phyloP scores from a whole-genome alignment of 2,329 filamentous ascomycete species.

The Aspergillus calidoustus region DNA sequence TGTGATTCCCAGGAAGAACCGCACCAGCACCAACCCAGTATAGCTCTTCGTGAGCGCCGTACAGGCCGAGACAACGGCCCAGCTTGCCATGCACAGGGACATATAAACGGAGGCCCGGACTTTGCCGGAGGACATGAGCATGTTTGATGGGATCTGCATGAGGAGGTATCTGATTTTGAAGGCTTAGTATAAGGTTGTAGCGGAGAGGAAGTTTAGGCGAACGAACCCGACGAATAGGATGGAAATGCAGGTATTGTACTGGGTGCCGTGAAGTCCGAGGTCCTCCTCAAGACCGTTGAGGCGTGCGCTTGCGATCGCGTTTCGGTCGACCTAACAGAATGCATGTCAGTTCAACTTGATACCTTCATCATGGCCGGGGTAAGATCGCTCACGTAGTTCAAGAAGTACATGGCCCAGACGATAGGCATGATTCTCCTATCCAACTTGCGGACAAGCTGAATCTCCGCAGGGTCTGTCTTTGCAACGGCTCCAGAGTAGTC shows the following conservation, averaged over 20 bases:
- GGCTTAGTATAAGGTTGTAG: neutral
- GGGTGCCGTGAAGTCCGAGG: conserved; percentile 27
- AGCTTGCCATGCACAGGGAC: conserved; percentile 35
- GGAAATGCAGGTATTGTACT: conserved; percentile 35
- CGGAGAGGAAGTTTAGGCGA: neutral
- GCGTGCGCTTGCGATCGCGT: conserved; percentile 36
- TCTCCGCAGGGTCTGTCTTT: conserved; percentile 3
- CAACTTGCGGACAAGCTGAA: conserved; percentile 2
- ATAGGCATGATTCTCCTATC: conserved; percentile 10
- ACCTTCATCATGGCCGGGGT: neutral
- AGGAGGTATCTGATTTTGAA: conserved; percentile 8
- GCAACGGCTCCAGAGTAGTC: conserved; percentile 4
- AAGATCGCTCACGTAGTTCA: conserved; percentile 1
- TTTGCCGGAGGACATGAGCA: conserved; percentile 34
- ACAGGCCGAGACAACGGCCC: conserved; percentile 33
- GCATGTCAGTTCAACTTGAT: neutral
- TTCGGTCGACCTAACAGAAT: conserved; percentile 15
- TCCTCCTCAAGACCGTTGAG: conserved; percentile 30
- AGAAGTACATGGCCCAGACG: conserved; percentile 11
- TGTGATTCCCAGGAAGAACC: conserved; percentile 27
- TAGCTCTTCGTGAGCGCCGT: conserved; percentile 38
- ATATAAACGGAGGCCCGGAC: conserved; percentile 50
- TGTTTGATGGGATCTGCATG: conserved; percentile 25
- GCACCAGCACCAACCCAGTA: neutral
- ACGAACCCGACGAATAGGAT: conserved; percentile 29